Base-by-base conservation (phyloP, 2,329 filamentous ascomycete species). In the Esteya vermicola region DNA sequence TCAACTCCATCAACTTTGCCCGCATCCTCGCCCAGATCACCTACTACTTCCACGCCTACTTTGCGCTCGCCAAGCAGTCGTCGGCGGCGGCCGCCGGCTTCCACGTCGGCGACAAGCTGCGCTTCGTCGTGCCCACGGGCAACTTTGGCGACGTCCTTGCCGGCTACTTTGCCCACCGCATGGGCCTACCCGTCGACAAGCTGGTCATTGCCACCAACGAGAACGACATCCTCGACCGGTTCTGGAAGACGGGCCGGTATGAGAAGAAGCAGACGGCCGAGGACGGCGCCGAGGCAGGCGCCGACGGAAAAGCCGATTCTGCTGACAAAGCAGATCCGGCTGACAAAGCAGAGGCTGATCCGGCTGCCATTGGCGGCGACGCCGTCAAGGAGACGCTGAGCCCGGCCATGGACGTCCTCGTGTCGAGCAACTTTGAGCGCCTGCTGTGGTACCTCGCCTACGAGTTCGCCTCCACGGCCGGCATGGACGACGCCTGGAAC, bases 1-100 rank as follows among this genome's bases (percentile, higher is more conserved):
- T 96, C 50, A 96, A 96, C 67, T 91, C 83, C 34, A 96, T 96
- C 64, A 96, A 96, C 65, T 95, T 81, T 74, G 83, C 88, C 2
- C 74, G 91, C 51, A 96, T 98, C 50, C 72, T 98, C 28, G 89
- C 91, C 12, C 91, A 98, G 64, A 95, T 93, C 48, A 85, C 85
- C 45, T 96, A 94, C 71, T 98, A 94, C 69, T 93, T 95, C 67
- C 71, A 91, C 60, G 78, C 91, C 12, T 96, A 96, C 69, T 94
- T 95, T 62, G 66, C 78, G 13, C 76, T 98, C 26, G 70, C 68
- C 45, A 72, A 68, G 55, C 65, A 70, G 38, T 73, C 74, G 4
- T 54, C 70, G 0, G 59, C 63, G n/a, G n/a, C n/a, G n/a, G n/a
- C n/a, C n/a, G n/a, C n/a, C n/a, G n/a, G n/a, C 4, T 81, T 81